These are phyloP conservation scores for Gaeumannomyces tritici DNA, from an alignment of 2,329 filamentous ascomycete species.

Conservation along the genomic window DNA sequence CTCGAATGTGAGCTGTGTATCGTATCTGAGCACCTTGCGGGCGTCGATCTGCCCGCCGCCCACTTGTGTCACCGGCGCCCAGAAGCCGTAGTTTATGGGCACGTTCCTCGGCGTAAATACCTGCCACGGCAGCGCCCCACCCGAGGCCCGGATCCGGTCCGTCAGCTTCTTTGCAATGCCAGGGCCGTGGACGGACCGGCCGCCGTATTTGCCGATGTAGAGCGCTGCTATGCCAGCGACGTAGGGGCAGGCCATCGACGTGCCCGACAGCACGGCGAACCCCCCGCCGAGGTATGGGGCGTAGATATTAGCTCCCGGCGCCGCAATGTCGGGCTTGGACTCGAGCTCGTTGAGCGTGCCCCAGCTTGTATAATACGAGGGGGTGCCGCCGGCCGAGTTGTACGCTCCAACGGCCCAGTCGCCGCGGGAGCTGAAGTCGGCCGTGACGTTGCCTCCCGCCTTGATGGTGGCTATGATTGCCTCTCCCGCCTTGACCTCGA, in stretches of 20 bases:
- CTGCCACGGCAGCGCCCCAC: not conserved
- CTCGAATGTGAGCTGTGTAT: slow-evolving; percentile 23
- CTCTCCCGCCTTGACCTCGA: slow-evolving; percentile 12
- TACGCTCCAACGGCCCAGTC: slow-evolving; percentile 22
- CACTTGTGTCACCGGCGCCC: slow-evolving; percentile 10
- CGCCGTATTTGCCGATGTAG: slow-evolving; percentile 23
- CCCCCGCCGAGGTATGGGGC: slow-evolving; percentile 29
- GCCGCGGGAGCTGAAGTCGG: slow-evolving; percentile 24
- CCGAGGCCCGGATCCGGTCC: not conserved
- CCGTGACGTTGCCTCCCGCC: slow-evolving; percentile 21
- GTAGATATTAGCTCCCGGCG: slow-evolving; percentile 33
- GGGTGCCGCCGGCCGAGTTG: slow-evolving; percentile 19
- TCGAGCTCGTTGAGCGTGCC: slow-evolving; percentile 31
- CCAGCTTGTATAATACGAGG: slow-evolving; percentile 30
- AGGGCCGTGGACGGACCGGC: slow-evolving; percentile 5
- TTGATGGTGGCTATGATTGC: slow-evolving; percentile 19
- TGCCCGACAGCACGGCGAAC: slow-evolving; percentile 34
- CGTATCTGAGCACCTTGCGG: slow-evolving; percentile 29
- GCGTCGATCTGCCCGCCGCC: slow-evolving; percentile 31
- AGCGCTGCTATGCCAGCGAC: slow-evolving; percentile 31
- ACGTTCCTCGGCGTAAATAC: not conserved
- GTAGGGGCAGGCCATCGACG: slow-evolving; percentile 42
- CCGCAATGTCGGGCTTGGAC: slow-evolving; percentile 31
- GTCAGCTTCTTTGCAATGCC: not conserved
- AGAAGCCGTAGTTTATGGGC: not conserved